Conservation (phyloP, 768 basidiomycete genomes). For the Coprinopsis marcescibilis region DNA sequence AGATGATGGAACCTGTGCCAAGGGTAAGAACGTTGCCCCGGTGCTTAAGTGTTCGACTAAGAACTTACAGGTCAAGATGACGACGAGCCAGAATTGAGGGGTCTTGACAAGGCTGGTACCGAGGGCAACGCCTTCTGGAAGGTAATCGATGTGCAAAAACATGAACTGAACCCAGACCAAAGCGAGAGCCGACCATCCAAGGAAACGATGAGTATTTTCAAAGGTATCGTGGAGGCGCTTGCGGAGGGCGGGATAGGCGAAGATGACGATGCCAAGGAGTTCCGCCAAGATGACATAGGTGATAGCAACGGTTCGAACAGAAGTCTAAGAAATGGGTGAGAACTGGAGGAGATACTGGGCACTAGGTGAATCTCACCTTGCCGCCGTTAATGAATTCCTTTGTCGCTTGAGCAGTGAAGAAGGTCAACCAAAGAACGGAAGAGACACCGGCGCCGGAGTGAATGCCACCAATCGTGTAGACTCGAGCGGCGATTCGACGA, state of each 20-base stretch:
- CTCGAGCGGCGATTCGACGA: constrained; percentile 46
- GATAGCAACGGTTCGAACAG: constrained; percentile 41
- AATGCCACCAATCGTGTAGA: constrained; percentile 56
- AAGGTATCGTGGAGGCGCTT: constrained; percentile 45
- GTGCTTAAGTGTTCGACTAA: background rate
- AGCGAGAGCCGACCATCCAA: constrained; percentile 48
- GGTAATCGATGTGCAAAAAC: constrained; percentile 50
- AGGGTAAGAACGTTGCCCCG: background rate
- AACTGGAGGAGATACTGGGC: background rate
- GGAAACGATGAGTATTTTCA: constrained; percentile 50
- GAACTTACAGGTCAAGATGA: constrained; percentile 38
- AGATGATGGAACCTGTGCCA: constrained; percentile 39
- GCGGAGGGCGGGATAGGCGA: constrained; percentile 47
- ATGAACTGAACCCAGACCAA: constrained; percentile 54
- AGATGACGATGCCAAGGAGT: constrained; percentile 42
- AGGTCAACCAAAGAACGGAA: constrained; percentile 46
- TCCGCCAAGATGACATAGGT: constrained; percentile 47
- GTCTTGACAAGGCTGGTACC: constrained; percentile 37
- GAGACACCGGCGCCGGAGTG: constrained; percentile 56
- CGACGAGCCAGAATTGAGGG: constrained; percentile 51
- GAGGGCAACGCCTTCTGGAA: constrained; percentile 28
- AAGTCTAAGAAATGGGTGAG: constrained; percentile 25
- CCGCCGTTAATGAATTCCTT: constrained; percentile 36
- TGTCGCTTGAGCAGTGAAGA: constrained; percentile 47
- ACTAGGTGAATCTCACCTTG: constrained; percentile 22